Evolutionary conservation across 805 yeast species (phyloP), one percentile per base, ranked within the genome.

Genomic region (Ogataea angusta): DNA sequence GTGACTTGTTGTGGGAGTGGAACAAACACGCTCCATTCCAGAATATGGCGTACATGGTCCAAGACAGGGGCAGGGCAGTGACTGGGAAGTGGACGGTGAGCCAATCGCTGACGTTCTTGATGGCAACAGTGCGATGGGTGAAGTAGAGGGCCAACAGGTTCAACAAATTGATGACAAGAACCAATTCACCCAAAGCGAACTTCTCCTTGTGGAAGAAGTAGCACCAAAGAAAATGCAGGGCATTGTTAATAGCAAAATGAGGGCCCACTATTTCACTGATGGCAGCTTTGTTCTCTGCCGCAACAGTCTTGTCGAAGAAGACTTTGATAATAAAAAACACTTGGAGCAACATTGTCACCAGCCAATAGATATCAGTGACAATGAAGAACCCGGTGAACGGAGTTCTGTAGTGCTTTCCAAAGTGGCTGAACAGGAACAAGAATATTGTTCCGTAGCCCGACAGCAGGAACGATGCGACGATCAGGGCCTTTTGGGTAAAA

Each of bases 1-100:
- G 60, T 4, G 60, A 47, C 18, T 68, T 59, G 52, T 75, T 73
- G 40, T 74, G 74, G 10, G 83, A 75, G 45, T 81, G 84, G 65
- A 81, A 75, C 57, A 82, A 59, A 21, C 82, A 82, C 2, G 95
- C 89, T 33, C 95, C 95, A 56, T 83, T 84, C 95, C 95, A 87
- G 68, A 85, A 83, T 27, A 86, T 58, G 17, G 80, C 81, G 55
- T 79, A 84, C 43, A 83, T 58, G 26, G 81, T 63, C 95, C 95
- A 87, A 23, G 84, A 70, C 40, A 84, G 60, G 10, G 95, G 95
- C 52, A 85, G 51, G 0, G 90, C 86, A 8, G 78, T 73, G 10
- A 73, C 71, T 12, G 91, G 74, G 49, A 80, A 63, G 62, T 87
- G 95, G 37, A 84, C 67, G 27, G 77, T 62, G 22, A 78, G 47